These are phyloP conservation scores for Dothideomycetes sp. DNA, from an alignment of 2,329 filamentous ascomycete genomes.

Conservation along the genomic window DNA sequence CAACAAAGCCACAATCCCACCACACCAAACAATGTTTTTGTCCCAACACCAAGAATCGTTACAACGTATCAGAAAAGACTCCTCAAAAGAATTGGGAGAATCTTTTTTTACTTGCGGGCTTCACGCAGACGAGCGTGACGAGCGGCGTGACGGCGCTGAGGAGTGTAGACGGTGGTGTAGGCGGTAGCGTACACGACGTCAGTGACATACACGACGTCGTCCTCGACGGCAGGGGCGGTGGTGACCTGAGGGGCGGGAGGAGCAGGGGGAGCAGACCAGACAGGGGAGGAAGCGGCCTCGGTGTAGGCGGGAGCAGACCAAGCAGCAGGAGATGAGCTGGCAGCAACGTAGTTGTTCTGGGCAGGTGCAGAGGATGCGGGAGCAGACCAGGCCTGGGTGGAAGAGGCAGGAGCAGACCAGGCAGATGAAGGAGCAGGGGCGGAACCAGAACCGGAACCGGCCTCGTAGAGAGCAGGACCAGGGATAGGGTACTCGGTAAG, in stretches of 20 bases:
- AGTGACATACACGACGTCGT: constrained; percentile 6
- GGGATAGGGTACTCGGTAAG: constrained; percentile 40
- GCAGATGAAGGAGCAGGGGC: constrained; percentile 4
- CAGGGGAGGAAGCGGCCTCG: constrained; percentile 12
- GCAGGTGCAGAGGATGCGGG: background rate
- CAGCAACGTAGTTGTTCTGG: constrained; percentile 15
- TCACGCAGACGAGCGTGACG: no score
- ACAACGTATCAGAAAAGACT: no score
- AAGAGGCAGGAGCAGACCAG: constrained; percentile 19
- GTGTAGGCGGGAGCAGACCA: constrained; percentile 1
- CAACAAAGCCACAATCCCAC: no score
- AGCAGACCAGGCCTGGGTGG: background rate
- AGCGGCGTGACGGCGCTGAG: no score
- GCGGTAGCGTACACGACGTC: no score
- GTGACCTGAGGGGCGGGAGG: background rate
- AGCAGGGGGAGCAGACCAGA: background rate
- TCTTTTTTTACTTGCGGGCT: no score
- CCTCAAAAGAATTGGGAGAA: no score
- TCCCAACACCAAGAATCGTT: no score
- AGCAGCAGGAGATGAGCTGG: constrained; percentile 12
- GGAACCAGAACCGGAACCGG: constrained; percentile 11
- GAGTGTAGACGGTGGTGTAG: no score
- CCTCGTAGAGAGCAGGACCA: constrained; percentile 34
- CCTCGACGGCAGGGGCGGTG: background rate
- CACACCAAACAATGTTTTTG: no score